Percentiles rank a stretch among this genome's conserved stretches.
phyloP scores from a whole-genome alignment of 306 rosid genomes.

The Castanea sativa region DNA sequence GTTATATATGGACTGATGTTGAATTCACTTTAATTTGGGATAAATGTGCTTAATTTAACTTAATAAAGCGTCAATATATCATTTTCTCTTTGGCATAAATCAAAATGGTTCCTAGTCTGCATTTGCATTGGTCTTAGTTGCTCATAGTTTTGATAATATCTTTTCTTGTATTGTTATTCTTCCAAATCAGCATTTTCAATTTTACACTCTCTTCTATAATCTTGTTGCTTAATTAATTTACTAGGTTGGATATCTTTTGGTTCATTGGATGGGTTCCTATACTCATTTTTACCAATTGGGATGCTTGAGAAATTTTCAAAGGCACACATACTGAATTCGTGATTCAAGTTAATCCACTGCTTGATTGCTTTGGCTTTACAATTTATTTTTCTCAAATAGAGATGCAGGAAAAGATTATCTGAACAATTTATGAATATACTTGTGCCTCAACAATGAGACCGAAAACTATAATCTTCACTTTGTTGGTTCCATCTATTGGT shows the following conservation, averaged over 20 bases:
- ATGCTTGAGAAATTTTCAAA: slow-evolving; percentile 64
- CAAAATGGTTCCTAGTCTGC: too few relatives aligned
- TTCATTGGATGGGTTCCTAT: slow-evolving; percentile 72
- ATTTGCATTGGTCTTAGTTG: too few relatives aligned
- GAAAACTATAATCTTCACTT: slow-evolving; percentile 45
- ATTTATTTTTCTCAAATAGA: slow-evolving; percentile 47
- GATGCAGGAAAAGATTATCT: slow-evolving; percentile 67
- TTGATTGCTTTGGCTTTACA: slow-evolving; percentile 72
- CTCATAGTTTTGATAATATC: too few relatives aligned
- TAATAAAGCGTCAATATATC: too few relatives aligned
- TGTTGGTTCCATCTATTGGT: slow-evolving; percentile 77
- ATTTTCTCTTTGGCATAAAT: too few relatives aligned
- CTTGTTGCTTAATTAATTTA: not conserved
- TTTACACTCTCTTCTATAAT: not conserved
- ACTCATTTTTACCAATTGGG: slow-evolving; percentile 70
- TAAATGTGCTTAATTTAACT: too few relatives aligned
- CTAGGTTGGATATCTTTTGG: slow-evolving; percentile 76
- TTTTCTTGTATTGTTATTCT: too few relatives aligned
- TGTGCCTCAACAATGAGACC: slow-evolving; percentile 55
- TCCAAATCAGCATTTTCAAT: too few relatives aligned
- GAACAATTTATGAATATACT: slow-evolving; percentile 36
- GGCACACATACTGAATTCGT: slow-evolving; percentile 34
- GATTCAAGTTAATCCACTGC: slow-evolving; percentile 60
- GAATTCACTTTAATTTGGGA: too few relatives aligned
- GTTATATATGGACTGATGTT: too few relatives aligned